Evolutionary conservation across 805 yeast genomes (phyloP).

Genomic region (Clavispora carvajalis): DNA sequence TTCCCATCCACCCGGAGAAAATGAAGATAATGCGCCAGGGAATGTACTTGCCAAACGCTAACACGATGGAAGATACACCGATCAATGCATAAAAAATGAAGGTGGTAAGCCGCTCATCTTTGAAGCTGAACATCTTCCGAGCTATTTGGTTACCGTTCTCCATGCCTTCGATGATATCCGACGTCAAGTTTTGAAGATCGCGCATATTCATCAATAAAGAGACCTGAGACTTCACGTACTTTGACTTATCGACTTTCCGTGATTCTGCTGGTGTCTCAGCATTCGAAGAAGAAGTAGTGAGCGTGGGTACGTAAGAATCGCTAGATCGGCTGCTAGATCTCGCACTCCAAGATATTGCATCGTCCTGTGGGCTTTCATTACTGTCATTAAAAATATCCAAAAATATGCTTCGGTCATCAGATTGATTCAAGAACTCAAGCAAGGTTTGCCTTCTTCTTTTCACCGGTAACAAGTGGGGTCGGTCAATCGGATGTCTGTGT

Average conservation of each 20-base stretch:
- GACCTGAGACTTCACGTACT: constrained; percentile 30
- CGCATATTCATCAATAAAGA: constrained; percentile 58
- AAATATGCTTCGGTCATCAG: constrained; percentile 28
- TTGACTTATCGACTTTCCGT: constrained; percentile 13
- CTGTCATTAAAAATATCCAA: constrained; percentile 24
- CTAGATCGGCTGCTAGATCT: neutral
- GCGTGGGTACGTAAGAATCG: neutral
- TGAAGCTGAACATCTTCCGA: constrained; percentile 63
- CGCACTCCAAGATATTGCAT: neutral
- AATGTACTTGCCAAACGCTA: constrained; percentile 44
- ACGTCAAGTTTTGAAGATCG: constrained; percentile 64
- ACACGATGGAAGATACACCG: constrained; percentile 29
- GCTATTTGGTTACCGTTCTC: constrained; percentile 51
- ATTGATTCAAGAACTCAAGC: constrained; percentile 34
- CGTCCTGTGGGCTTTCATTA: neutral
- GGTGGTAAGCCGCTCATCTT: constrained; percentile 64
- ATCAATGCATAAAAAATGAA: constrained; percentile 41
- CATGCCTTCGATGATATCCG: constrained; percentile 45
- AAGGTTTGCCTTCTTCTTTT: constrained; percentile 51
- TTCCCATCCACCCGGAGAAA: constrained; percentile 49
- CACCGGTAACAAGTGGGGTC: constrained; percentile 39
- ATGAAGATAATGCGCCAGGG: constrained; percentile 65
- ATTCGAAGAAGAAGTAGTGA: neutral
- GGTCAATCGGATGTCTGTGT: constrained; percentile 57
- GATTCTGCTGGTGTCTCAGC: constrained; percentile 2